phyloP scores from a whole-genome alignment of 495 filamentous ascomycete species.

The Entonaema liquescens region DNA sequence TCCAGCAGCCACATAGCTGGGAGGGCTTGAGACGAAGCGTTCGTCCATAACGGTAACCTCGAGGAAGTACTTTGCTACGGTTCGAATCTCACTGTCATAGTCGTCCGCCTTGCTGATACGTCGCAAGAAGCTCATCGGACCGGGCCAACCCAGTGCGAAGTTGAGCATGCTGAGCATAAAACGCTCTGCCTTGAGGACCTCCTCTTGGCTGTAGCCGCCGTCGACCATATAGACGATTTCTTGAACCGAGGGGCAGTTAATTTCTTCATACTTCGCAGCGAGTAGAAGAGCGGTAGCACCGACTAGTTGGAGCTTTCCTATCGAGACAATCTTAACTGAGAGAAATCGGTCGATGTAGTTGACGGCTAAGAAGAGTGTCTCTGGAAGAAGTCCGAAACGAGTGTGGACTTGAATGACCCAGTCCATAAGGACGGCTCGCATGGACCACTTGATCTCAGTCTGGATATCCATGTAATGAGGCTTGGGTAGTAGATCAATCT shows the following conservation, averaged over 20 bases:
- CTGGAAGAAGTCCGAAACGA: constrained; percentile 88
- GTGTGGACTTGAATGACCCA: constrained; percentile 97
- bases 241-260: constrained; percentile 91
- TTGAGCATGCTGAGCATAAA: constrained; percentile 97
- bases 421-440: constrained; percentile 97
- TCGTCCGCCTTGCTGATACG: constrained; percentile 98
- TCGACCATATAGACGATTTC: constrained; percentile 99
- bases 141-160: constrained; percentile 95
- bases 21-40: constrained; percentile 88
- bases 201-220: constrained; percentile 83
- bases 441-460: constrained; percentile 98
- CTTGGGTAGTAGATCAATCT: constrained; percentile 85
- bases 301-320: constrained; percentile 94
- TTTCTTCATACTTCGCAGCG: constrained; percentile 98
- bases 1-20: constrained; percentile 90
- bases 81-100: constrained; percentile 94
- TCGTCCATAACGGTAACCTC: constrained; percentile 98
- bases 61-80: constrained; percentile 96
- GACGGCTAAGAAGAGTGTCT: constrained; percentile 91
- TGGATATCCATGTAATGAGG: constrained; percentile 96
- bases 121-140: constrained; percentile 96
- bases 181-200: constrained; percentile 95
- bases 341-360: constrained; percentile 98
- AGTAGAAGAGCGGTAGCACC: constrained; percentile 96
- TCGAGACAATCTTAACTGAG: constrained; percentile 90